Conservation (phyloP, 768 basidiomycete genomes). For the Leccinum variicolor region DNA sequence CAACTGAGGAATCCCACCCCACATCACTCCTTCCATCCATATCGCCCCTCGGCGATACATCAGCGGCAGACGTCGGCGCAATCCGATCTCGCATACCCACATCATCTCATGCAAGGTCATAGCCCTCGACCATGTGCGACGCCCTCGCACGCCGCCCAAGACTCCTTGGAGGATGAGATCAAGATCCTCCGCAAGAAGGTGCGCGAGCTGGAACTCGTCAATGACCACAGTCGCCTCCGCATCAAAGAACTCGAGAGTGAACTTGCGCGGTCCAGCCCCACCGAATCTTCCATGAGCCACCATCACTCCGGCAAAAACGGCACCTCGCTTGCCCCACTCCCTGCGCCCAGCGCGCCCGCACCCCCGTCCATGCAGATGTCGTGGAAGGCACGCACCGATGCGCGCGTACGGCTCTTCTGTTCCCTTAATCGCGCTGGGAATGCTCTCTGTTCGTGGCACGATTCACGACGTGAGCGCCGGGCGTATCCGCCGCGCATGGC, state of each 20-base stretch:
- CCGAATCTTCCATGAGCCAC: constrained; percentile 22
- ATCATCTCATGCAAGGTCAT: constrained; percentile 12
- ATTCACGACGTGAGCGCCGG: constrained; percentile 80
- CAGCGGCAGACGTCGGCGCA: constrained; percentile 24
- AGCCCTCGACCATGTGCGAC: constrained; percentile 20
- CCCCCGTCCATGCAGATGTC: constrained; percentile 46
- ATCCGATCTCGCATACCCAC: constrained; percentile 18
- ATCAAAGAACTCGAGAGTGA: constrained; percentile 47
- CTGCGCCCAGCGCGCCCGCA: constrained; percentile 30
- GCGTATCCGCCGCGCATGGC: constrained; percentile 77
- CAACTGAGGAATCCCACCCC: constrained; percentile 30
- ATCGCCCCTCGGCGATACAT: constrained; percentile 20
- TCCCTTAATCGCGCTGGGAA: constrained; percentile 86
- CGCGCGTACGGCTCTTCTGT: constrained; percentile 68
- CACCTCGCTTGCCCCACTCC: constrained; percentile 13
- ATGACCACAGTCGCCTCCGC: constrained; percentile 47
- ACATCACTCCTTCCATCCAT: constrained; percentile 26
- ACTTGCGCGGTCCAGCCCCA: constrained; percentile 33
- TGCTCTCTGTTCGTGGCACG: constrained; percentile 88
- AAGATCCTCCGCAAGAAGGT: constrained; percentile 53
- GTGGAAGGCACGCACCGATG: constrained; percentile 74
- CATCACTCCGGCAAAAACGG: constrained; percentile 3
- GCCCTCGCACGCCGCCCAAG: constrained; percentile 12
- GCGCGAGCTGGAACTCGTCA: constrained; percentile 60
- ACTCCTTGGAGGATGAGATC: constrained; percentile 47